Conservation (phyloP, 352 stramenopile species). For the Globisporangium iwayamae region DNA sequence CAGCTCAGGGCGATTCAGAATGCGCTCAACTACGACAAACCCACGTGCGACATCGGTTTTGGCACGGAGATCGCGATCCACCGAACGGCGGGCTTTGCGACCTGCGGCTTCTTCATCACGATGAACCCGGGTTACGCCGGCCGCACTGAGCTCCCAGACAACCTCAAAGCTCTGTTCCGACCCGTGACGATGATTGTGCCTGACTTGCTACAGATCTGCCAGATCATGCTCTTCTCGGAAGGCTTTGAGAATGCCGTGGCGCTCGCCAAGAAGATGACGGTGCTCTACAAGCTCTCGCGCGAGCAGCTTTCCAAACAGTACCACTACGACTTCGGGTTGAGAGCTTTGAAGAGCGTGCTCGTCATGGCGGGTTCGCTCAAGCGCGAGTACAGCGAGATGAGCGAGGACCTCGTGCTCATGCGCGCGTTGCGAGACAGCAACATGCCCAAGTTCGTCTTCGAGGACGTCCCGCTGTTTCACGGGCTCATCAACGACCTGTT, state of each 20-base stretch:
- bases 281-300: constrained; percentile 94
- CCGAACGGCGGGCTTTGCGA: constrained; percentile 90
- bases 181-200: constrained; percentile 94
- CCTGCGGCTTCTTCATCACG: constrained; percentile 94
- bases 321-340: constrained; percentile 95
- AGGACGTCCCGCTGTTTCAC: constrained; percentile 93
- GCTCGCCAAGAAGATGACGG: constrained; percentile 92
- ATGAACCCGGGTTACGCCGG: constrained; percentile 94
- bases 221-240: constrained; percentile 94
- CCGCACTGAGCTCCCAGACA: constrained; percentile 90
- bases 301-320: constrained; percentile 95
- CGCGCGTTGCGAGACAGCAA: constrained; percentile 93
- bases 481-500: constrained; percentile 96
- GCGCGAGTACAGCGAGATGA: constrained; percentile 90
- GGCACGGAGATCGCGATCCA: constrained; percentile 90
- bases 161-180: constrained; percentile 91
- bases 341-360: constrained; percentile 92
- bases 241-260: constrained; percentile 90
- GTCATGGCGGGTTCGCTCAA: constrained; percentile 94
- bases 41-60: constrained; percentile 90
- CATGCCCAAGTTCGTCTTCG: constrained; percentile 97
- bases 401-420: constrained; percentile 95
- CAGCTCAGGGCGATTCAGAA: constrained; percentile 93
- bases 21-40: constrained; percentile 89
- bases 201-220: constrained; percentile 90